These are phyloP conservation scores for Dictyophora rubrovolvata DNA, from an alignment of 768 basidiomycete species.

Conservation along the genomic window DNA sequence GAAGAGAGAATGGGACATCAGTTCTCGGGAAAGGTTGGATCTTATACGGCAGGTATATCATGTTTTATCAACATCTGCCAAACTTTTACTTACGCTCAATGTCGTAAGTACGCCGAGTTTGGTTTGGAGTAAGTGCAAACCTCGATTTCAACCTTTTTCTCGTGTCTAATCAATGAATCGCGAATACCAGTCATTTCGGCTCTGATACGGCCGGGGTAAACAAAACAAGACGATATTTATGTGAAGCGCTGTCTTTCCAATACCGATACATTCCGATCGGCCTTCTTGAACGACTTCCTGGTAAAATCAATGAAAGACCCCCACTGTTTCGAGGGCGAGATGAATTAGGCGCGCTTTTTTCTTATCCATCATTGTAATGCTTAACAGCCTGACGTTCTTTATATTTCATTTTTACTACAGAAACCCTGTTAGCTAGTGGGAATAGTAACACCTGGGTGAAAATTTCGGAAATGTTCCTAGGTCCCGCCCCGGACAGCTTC, in stretches of 20 bases:
- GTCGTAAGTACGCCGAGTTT: constrained; percentile 66
- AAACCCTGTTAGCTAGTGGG: constrained; percentile 73
- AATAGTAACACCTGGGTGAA: constrained; percentile 84
- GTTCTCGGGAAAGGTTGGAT: constrained; percentile 72
- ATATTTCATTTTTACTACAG: constrained; percentile 25
- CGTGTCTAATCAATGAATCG: constrained; percentile 3
- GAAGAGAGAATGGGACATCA: constrained; percentile 87
- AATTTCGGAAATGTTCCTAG: constrained; percentile 92
- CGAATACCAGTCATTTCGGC: constrained; percentile 56
- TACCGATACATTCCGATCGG: constrained; percentile 95
- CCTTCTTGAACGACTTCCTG: constrained; percentile 72
- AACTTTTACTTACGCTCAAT: neutral
- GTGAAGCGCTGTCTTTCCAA: constrained; percentile 92
- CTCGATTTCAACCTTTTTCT: neutral
- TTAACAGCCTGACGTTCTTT: too few relatives aligned
- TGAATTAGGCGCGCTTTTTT: constrained; percentile 58
- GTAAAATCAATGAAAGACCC: constrained; percentile 80
- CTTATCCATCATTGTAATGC: too few relatives aligned
- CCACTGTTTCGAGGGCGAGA: constrained; percentile 80
- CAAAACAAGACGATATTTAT: constrained; percentile 84
- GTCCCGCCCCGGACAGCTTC: constrained; percentile 76
- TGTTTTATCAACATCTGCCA: neutral
- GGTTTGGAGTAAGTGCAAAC: constrained; percentile 54
- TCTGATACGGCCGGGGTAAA: constrained; percentile 85
- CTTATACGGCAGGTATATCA: constrained; percentile 57